phyloP scores from a whole-genome alignment of 2,329 filamentous ascomycete species.

The Penicillium sp. region DNA sequence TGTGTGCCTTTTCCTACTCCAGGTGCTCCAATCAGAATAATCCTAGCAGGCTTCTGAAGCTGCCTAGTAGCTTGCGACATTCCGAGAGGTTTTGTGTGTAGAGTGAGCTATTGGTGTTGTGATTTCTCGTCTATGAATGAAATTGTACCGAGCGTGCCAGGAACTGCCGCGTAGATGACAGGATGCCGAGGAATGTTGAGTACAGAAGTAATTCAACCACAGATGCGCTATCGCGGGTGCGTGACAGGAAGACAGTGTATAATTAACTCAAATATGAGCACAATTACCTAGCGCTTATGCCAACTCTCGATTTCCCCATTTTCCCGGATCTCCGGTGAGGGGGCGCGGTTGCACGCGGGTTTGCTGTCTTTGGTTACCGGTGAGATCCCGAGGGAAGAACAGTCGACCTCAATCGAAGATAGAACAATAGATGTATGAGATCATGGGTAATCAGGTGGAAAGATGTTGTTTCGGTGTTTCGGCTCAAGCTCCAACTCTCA shows the following conservation, averaged over 20 bases:
- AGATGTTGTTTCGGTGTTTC: neutral
- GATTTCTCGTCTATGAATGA: neutral
- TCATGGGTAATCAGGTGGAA: neutral
- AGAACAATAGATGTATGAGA: neutral
- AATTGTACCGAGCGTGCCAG: conserved; percentile 7
- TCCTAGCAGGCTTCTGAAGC: conserved; percentile 78
- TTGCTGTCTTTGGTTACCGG: conserved; percentile 34
- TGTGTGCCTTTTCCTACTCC: conserved; percentile 97
- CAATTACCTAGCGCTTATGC: conserved; percentile 12
- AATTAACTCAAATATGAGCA: conserved; percentile 11
- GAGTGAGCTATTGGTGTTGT: neutral
- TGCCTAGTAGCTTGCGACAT: conserved; percentile 45
- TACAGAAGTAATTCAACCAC: neutral
- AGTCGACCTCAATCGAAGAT: neutral
- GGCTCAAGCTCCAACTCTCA: neutral
- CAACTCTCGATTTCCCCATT: neutral
- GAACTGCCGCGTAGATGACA: conserved; percentile 8
- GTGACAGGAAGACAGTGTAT: neutral
- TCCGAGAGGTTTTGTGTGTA: neutral
- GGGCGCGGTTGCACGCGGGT: conserved; percentile 26
- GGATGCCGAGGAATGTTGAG: conserved; percentile 3
- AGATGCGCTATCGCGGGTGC: conserved; percentile 5
- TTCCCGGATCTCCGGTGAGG: conserved; percentile 5
- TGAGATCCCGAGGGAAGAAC: conserved; percentile 24
- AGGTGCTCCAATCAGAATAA: conserved; percentile 94